Evolutionary conservation across 805 yeast species (phyloP), one percentile per base, ranked within the genome.

Genomic region (Zygoascus ofunaensis): DNA sequence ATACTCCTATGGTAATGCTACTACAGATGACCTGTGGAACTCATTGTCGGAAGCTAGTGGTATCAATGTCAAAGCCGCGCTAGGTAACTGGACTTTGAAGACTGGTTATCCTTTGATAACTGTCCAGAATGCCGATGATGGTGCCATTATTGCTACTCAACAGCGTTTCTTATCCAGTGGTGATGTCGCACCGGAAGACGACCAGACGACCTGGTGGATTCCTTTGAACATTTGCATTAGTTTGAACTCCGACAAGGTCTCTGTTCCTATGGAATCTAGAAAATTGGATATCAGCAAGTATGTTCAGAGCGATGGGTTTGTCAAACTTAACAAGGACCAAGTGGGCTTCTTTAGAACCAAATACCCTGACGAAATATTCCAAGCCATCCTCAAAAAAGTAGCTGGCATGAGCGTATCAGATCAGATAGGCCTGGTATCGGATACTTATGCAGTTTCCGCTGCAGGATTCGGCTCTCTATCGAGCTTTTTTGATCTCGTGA

Each of bases 391-490:
- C 44, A 58, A 73, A 49, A 72, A 71, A 34, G 39, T 70, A 8
- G 78, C 77, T 34, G 65, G 72, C 54, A 71, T 84, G 54, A 71
- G 86, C 8, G 82, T 80, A 42, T 84, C 80, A 59, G 94, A 84
- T 63, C 77, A 86, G 63, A 77, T 81, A 45, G 90, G 89, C 36
- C 71, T 82, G 53, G 82, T 83, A 39, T 82, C 89, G n/a, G 94
- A 84, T 64, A 84, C 84, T 17, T 77, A 74, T 42, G 74, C 86
- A 5, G 70, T 82, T 52, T 77, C 90, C 4, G 66, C 79, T 22
- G 78, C 90, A 17, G 92, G 92, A 24, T 73, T 74, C 54, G 75
- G 80, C 45, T 68, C 79, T 21, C 76, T 87, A 28, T 68, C 76
- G 3, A 77, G 72, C 50, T 65, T 77, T 44, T 68, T 78, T 48